Evolutionary conservation across 257 asterid genomes (phyloP), one percentile per base, ranked within the genome.

Genomic region (Salvia hispanica): DNA sequence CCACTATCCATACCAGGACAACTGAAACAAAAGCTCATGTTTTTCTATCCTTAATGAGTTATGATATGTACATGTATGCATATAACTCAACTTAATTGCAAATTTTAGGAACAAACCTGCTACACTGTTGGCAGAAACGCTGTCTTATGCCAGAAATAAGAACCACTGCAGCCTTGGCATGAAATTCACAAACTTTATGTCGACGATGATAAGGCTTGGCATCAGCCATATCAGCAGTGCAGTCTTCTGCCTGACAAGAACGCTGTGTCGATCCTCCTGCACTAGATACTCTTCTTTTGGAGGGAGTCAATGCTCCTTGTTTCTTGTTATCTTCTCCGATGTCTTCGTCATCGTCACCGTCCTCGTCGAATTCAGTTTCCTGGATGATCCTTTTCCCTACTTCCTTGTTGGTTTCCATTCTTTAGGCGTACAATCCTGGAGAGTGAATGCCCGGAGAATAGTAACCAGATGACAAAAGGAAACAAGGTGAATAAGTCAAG

Each of bases 71-170:
- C 54, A 58, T 62, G 50, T 52, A 70, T 21, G 7, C 10, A 14
- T 11, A 14, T 11, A 2, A 61, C 46, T 21, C 25, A 4, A 66
- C 25, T 62, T 40, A 48, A 33, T 56, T 4, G 46, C 56, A 50
- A 55, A 55, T 21, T 42, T 25, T 53, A 33, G 69, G 73, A 75
- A 40, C 39, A 40, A 78, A 92, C 98, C 98, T 89, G 95, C 96
- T 92, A 80, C 98, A 92, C 88, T 92, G 98, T 88, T 92, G 98
- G 74, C 96, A 92, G 91, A 92, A 92, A 13, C 98, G 90, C 66
- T 92, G 87, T 54, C 77, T 84, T 46, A 51, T 18, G 71, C 85
- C 96, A 1, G 82, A 63, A 61, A 84, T 78, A 66, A 82, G 73
- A 56, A 89, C 95, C 9, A 76, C 83, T 0, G 86, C 78, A 45